Evolutionary conservation across 805 yeast species (phyloP), one percentile per base, ranked within the genome.

Genomic region (Schwanniomyces vanrijiae): DNA sequence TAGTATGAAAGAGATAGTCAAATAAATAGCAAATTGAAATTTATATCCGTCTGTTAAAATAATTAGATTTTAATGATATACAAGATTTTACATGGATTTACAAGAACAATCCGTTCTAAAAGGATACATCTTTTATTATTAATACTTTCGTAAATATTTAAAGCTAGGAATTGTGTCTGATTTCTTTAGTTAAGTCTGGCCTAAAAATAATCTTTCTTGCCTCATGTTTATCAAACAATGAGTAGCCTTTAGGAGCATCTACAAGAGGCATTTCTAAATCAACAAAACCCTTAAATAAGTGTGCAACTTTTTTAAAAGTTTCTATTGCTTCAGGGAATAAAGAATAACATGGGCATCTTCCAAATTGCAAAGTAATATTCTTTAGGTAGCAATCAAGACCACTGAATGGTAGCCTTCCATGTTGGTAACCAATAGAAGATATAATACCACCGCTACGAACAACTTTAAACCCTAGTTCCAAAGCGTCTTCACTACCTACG

Each of bases 341-440:
- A 7, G 42, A 39, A 39, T 39, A 39, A 39, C 42, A 39, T 19
- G 42, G 42, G 13, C 42, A 39, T 39, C 42, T 39, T n/a, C 42
- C 42, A 22, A 39, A 39, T 22, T 37, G 41, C 18, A 37, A 20
- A 37, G 41, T 37, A 8, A 37, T 20, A 37, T 37, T 37, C 21
- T 37, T 37, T n/a, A 37, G n/a, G 13, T 37, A 37, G 13, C 41
- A 37, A 24, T 37, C 41, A 37, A 37, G 41, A 3, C 41, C 41
- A 5, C n/a, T 16, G 28, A 37, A 37, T 3, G 41, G 41, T 13
- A 37, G 6, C 4, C 19, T 22, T 8, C 41, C 41, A 22, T 37
- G 41, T 16, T 37, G 41, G 13, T 37, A 37, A 7, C 41, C 41
- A 20, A 37, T 37, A 16, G 41, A 37, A 24, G 22, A 16, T 6